phyloP scores from a whole-genome alignment of 345 rosid species.

The Hypericum perforatum region DNA sequence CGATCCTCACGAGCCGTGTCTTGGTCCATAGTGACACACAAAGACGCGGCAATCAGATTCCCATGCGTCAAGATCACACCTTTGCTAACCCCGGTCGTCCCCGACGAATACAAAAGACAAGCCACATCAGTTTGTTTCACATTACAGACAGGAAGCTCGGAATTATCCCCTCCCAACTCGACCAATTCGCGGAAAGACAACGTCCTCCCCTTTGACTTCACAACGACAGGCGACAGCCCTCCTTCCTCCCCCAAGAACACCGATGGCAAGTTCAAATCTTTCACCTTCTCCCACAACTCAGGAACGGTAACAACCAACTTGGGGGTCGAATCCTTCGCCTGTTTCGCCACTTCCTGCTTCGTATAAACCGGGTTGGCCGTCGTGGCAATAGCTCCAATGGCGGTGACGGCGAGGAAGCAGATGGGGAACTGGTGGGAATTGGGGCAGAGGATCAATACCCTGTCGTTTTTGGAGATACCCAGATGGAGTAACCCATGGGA shows the following conservation, averaged over 20 bases:
- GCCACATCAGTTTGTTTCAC: constrained; percentile 61
- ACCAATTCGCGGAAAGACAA: constrained; percentile 38
- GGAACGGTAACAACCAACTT: constrained; percentile 53
- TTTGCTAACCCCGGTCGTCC: constrained; percentile 80
- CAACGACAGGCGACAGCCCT: background rate
- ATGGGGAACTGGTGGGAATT: constrained; percentile 67
- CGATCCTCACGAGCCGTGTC: constrained; percentile 44
- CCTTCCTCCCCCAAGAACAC: constrained; percentile 42
- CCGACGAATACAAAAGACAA: constrained; percentile 69
- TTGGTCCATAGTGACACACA: constrained; percentile 39
- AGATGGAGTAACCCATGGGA: constrained; percentile 54
- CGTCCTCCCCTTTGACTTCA: constrained; percentile 19
- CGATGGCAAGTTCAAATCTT: constrained; percentile 45
- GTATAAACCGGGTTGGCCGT: constrained; percentile 79
- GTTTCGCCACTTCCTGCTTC: constrained; percentile 49
- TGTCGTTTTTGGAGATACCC: constrained; percentile 59
- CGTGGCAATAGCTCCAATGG: constrained; percentile 65
- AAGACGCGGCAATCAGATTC: constrained; percentile 62
- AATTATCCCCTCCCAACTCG: constrained; percentile 28
- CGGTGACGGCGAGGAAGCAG: constrained; percentile 57
- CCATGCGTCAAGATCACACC: constrained; percentile 76
- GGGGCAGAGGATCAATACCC: constrained; percentile 61
- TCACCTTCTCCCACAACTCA: constrained; percentile 50
- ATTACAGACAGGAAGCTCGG: constrained; percentile 32
- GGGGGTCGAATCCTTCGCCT: constrained; percentile 56